Percentiles rank a stretch among this genome's conserved stretches.
phyloP scores from a whole-genome alignment of 352 stramenopile genomes.

The Vaucheria bursata region DNA sequence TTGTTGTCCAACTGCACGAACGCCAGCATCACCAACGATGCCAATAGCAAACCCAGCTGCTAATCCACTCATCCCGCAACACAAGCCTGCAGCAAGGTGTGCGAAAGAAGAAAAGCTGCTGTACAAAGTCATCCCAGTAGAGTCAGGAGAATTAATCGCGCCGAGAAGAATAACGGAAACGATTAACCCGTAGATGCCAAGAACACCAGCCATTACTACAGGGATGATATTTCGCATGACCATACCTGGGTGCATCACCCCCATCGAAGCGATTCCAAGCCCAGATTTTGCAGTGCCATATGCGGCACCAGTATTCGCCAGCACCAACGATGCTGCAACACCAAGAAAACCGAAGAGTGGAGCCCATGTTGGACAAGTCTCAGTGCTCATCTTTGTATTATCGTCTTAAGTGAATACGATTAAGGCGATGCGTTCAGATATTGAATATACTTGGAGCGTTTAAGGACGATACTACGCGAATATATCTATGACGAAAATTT shows the following conservation, averaged over 20 bases:
- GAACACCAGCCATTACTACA: conserved; percentile 94
- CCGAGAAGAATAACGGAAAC: conserved; percentile 3
- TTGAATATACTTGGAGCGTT: no score
- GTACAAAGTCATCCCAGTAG: conserved; percentile 59
- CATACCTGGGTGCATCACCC: conserved; percentile 84
- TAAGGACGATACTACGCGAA: no score
- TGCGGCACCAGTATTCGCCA: conserved; percentile 85
- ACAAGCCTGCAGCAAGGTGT: conserved; percentile 83
- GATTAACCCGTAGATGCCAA: conserved; percentile 85
- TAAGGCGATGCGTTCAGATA: no score
- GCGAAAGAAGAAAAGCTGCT: conserved; percentile 85
- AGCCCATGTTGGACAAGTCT: conserved; percentile 91
- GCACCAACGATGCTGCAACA: conserved; percentile 63
- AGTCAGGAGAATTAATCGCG: background rate
- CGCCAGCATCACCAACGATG: conserved; percentile 87
- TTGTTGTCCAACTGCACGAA: conserved; percentile 90
- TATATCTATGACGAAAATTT: no score
- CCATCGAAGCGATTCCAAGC: conserved; percentile 88
- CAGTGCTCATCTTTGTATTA: conserved; percentile 32
- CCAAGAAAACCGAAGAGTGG: conserved; percentile 99
- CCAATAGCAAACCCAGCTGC: conserved; percentile 87
- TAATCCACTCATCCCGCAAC: conserved; percentile 80
- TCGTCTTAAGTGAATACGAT: no score
- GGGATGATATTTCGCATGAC: conserved; percentile 98
- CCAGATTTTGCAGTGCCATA: conserved; percentile 95